Percentiles rank a stretch among this genome's conserved stretches.
Conservation (phyloP, 768 basidiomycete species). For the Cubamyces lactineus region DNA sequence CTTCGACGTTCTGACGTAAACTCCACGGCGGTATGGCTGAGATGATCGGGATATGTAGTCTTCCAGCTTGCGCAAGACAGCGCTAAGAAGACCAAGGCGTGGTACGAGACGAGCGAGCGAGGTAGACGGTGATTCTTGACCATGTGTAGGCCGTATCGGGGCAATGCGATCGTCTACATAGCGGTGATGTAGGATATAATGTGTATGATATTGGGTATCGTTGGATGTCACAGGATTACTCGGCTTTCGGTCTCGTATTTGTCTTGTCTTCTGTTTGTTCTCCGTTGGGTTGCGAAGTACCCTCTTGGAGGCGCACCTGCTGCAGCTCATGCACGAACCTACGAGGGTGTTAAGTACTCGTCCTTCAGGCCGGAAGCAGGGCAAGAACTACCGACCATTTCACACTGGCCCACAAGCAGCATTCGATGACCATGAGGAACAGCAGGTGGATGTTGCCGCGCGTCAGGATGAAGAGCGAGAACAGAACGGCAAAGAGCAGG, state of each 20-base stretch:
- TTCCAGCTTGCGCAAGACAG: conserved; percentile 87
- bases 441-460: conserved; percentile 70
- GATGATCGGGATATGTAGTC: conserved; percentile 50
- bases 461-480: conserved; percentile 61
- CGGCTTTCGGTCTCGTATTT: conserved; percentile 16
- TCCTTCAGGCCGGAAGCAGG: not conserved
- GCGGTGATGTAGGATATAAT: conserved; percentile 2
- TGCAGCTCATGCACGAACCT: conserved; percentile 36
- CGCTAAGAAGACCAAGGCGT: conserved; percentile 71
- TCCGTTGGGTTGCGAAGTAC: not conserved
- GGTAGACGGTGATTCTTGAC: conserved; percentile 47
- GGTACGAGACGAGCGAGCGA: conserved; percentile 80
- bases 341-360: conserved; percentile 31
- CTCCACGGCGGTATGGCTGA: conserved; percentile 6
- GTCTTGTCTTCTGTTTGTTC: not conserved
- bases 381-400: conserved; percentile 62
- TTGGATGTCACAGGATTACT: not conserved
- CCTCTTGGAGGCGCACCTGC: conserved; percentile 14
- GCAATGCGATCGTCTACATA: not conserved
- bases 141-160: not conserved
- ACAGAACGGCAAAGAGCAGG: conserved; percentile 59
- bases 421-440: conserved; percentile 63
- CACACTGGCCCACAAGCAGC: conserved; percentile 75
- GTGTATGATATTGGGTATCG: conserved; percentile 9
- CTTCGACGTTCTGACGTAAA: not conserved